Evolutionary conservation across 2,329 filamentous ascomycete genomes (phyloP), one percentile per base, ranked within the genome.

Genomic region (Aspergillus tanneri): DNA sequence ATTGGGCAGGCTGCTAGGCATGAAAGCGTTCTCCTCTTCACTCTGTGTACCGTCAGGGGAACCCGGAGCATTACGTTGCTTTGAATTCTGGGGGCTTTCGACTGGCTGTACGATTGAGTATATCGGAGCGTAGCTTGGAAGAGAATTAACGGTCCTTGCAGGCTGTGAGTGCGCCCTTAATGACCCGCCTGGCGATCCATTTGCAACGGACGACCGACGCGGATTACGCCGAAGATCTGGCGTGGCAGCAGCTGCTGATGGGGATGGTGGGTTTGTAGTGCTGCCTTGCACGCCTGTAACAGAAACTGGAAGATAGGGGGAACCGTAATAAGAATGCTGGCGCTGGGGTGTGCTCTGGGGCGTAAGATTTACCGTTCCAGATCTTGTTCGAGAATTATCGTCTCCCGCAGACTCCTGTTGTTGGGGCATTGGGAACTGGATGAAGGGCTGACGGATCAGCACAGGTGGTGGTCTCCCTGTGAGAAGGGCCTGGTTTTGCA

Each of bases 151-250:
- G n/a, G 70, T 60, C 19, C 74, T 66, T n/a, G 74, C 73, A 44
- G 74, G 74, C 48, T 77, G 74, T n/a, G 74, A 77, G 19, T 77
- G 74, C n/a, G 74, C 74, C 46, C 74, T 64, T 23, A 76, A 52
- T 18, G 69, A 72, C 23, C 65, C 66, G 25, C 68, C 68, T 3
- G 73, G 67, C 16, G 72, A 71, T 7, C 66, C 67, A 45, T 71
- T 73, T 10, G 68, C 67, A 46, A 70, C 63, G 3, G 73, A 76
- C 10, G 73, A 72, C 44, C 74, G 67, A 36, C 75, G 70, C 25
- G 69, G 68, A 49, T 67, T 74, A 24, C 73, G 72, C 34, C 72
- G 72, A 36, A 68, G 58, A 48, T 77, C 74, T 37, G 73, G 72
- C 24, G 69, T 58, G 19, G 64, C 65, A 23, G 64, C 54, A 35